Conservation (phyloP, 169 alveolate genomes). For the Plasmodium ovale region DNA sequence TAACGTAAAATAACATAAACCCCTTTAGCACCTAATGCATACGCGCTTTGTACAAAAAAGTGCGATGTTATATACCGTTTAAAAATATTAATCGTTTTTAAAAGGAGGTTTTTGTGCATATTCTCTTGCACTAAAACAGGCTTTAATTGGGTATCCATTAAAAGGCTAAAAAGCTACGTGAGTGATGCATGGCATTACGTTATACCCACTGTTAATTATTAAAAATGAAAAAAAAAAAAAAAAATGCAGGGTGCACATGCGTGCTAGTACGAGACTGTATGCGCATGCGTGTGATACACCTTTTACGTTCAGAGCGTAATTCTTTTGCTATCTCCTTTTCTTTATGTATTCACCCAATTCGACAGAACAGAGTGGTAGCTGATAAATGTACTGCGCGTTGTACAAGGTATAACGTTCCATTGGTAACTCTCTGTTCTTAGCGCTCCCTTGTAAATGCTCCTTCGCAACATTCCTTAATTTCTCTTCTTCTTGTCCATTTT, state of each 20-base stretch:
- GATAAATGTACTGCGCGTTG: too few relatives aligned
- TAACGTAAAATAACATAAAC: too few relatives aligned
- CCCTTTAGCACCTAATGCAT: too few relatives aligned
- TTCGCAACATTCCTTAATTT: constrained; percentile 75
- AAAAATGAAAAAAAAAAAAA: constrained; percentile 29
- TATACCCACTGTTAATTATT: constrained; percentile 25
- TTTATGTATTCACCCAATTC: too few relatives aligned
- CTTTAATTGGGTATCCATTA: constrained; percentile 37
- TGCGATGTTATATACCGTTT: neutral
- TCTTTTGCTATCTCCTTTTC: neutral
- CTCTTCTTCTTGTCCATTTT: constrained; percentile 97
- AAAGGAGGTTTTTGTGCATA: constrained; percentile 12
- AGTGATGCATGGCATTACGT: neutral
- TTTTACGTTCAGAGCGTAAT: neutral
- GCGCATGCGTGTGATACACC: too few relatives aligned
- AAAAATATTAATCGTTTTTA: constrained; percentile 15
- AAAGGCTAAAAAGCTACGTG: constrained; percentile 22
- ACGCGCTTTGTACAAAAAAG: too few relatives aligned
- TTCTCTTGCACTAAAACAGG: constrained; percentile 16
- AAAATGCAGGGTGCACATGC: too few relatives aligned
- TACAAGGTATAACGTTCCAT: too few relatives aligned
- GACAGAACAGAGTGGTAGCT: too few relatives aligned
- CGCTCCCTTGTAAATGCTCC: too few relatives aligned
- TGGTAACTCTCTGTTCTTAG: too few relatives aligned
- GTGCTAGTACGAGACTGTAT: too few relatives aligned